Evolutionary conservation across 2,329 filamentous ascomycete species (phyloP).

Genomic region (Lecanosticta acicola): DNA sequence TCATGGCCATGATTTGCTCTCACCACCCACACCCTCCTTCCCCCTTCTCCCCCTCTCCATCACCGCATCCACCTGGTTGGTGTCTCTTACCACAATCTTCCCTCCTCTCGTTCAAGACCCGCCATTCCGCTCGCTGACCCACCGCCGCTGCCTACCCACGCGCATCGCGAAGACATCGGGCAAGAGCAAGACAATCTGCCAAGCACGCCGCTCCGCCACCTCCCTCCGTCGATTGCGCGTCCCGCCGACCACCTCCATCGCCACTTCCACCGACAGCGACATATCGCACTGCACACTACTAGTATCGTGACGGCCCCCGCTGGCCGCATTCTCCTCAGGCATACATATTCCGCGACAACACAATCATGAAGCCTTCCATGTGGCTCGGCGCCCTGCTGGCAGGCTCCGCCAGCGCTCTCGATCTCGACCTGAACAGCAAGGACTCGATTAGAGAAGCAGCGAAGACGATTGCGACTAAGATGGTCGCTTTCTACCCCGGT

Average conservation of each 20-base stretch:
- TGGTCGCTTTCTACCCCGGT: slow-evolving; percentile 50
- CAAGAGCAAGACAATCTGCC: neutral
- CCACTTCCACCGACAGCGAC: neutral
- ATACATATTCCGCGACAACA: neutral
- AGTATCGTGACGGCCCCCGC: neutral
- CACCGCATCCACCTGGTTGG: too few species aligned
- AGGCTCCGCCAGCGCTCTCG: slow-evolving; percentile 19
- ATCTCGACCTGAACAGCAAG: slow-evolving; percentile 19
- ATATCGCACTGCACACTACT: neutral
- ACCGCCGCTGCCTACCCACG: neutral
- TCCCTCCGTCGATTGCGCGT: neutral
- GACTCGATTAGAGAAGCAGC: slow-evolving; percentile 44
- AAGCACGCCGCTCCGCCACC: neutral
- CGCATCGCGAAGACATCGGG: neutral
- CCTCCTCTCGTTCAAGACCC: too few species aligned
- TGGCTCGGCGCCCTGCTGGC: slow-evolving; percentile 19
- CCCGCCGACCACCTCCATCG: neutral
- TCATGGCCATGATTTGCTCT: too few species aligned
- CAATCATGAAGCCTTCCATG: slow-evolving; percentile 15
- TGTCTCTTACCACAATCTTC: too few species aligned
- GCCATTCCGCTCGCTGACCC: too few species aligned
- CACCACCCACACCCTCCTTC: too few species aligned
- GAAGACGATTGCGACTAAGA: slow-evolving; percentile 40
- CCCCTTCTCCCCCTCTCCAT: too few species aligned
- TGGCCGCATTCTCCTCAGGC: neutral